Evolutionary conservation across 352 stramenopile species (phyloP), one percentile per base, ranked within the genome.

Genomic region (Phytophthora melonis): DNA sequence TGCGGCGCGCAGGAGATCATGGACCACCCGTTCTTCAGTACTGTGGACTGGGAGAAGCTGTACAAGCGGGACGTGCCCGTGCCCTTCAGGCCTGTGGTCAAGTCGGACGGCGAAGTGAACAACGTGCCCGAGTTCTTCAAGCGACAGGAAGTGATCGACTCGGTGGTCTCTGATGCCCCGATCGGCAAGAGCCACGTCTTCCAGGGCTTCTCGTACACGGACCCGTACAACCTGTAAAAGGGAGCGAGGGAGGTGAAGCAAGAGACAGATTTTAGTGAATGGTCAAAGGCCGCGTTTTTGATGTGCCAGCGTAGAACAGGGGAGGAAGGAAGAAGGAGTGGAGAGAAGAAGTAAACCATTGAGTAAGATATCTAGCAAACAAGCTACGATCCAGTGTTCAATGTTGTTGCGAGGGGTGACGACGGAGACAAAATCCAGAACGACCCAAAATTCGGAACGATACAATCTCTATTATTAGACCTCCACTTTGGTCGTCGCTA

Each of bases 81-180:
- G 47, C 88, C 89, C 1, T 94, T 94, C 65, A 76, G 79, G 18
- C 89, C 89, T 10, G 78, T 89, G 32, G 84, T 93, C 58, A 89
- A 85, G 62, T 84, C 83, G n/a, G 83, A 90, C 50, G 87, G 85
- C 19, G 87, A 94, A 58, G 74, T 92, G 45, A 92, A 77, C 63
- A 93, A 93, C 41, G 87, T 95, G 53, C 88, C 88, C 32, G 87
- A 92, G 60, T 92, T 95, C 65, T 95, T 95, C 72, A 92, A 92
- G 68, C 86, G 84, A 49, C 86, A 95, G 47, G 83, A 95, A 56
- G 86, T 92, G 1, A 58, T 90, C 45, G 88, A 95, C 80, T 93
- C 86, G 47, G 81, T 89, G 18, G 85, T 87, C 3, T 76, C 67
- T 14, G 79, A 89, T 41, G 83, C 80, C 7, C 83, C 85, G 11